Base-by-base conservation (phyloP, 169 alveolate species). In the Plasmodium chabaudi region DNA sequence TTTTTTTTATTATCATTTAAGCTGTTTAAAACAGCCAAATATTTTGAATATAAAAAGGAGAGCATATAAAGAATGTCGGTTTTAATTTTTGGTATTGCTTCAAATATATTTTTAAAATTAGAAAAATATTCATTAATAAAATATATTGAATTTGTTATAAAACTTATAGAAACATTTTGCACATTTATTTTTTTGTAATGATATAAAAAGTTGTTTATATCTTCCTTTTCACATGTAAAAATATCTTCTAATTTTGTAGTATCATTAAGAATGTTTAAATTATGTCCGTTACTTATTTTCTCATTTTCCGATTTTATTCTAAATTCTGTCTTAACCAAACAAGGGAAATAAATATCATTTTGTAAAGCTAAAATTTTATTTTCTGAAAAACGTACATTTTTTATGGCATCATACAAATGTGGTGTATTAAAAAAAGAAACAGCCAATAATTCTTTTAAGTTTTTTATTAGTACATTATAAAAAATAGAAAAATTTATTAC, bases 151-250 rank as follows among this genome's bases (percentile, higher is more conserved):
- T 68, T 17, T 15, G 15, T 10, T 17, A 68, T 5, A 15, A 47
- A 68, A 15, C 15, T 17, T 10, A 68, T 23, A 44, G 59, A 1
- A 9, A 68, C 13, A 9, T 68, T 68, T 68, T 68, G 15, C 10
- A 68, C 17, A 3, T 1, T 47, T 19, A 46, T 68, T 19, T 68
- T 68, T 68, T 68, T 34, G 49, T 68, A 68, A 68, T 68, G 57
- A 68, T 68, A 68, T 68, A 68, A 68, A 23, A 68, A 68, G 2
- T 44, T 68, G 49, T 68, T 68, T 68, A 68, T 44, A 46, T 47
- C 23, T 15, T 68, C 60, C n/a, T 46, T 23, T 15, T 68, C 39
- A 21, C 60, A 21, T 1, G 49, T 47, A 68, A 68, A 68, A 15
- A 68, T 4, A 34, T 34, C 1, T 34, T 34, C 4, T 34, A 34